Percentiles rank a stretch among this genome's conserved stretches.
Conservation (phyloP, 176 grass and related monocot species). For the Pontederia crassipes region DNA sequence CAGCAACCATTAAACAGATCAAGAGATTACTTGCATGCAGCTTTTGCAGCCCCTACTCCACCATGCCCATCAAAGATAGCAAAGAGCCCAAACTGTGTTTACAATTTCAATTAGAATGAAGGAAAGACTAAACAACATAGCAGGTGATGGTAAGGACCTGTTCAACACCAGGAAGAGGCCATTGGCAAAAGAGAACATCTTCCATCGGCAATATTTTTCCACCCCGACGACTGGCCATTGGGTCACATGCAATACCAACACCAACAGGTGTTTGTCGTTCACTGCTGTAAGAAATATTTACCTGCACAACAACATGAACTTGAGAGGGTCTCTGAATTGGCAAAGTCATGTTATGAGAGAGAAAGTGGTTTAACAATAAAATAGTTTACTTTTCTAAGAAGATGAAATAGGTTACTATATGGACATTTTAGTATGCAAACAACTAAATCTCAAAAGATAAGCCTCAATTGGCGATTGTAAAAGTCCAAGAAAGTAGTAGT, state of each 20-base stretch:
- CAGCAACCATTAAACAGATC: not conserved
- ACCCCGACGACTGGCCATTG: constrained; percentile 53
- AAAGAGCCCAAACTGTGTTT: constrained; percentile 69
- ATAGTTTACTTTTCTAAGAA: not conserved
- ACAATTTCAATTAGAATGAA: constrained; percentile 11
- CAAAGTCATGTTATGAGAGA: not conserved
- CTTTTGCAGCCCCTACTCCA: constrained; percentile 63
- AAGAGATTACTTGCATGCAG: constrained; percentile 45
- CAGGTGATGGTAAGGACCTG: constrained; percentile 35
- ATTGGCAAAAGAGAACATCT: constrained; percentile 56
- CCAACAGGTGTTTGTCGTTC: constrained; percentile 37
- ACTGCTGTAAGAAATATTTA: constrained; percentile 41
- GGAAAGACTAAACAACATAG: not conserved
- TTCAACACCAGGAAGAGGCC: constrained; percentile 46
- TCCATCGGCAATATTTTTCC: constrained; percentile 71
- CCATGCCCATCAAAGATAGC: constrained; percentile 86
- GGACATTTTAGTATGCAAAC: no score
- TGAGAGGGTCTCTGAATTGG: constrained; percentile 1
- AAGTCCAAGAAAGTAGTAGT: no score
- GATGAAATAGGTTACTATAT: no score
- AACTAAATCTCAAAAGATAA: no score
- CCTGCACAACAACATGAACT: constrained; percentile 11
- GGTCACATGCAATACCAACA: constrained; percentile 68
- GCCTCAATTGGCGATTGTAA: no score
- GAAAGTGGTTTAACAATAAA: not conserved